Conservation (phyloP, 179 eudicot species). For the Silene coronaria region DNA sequence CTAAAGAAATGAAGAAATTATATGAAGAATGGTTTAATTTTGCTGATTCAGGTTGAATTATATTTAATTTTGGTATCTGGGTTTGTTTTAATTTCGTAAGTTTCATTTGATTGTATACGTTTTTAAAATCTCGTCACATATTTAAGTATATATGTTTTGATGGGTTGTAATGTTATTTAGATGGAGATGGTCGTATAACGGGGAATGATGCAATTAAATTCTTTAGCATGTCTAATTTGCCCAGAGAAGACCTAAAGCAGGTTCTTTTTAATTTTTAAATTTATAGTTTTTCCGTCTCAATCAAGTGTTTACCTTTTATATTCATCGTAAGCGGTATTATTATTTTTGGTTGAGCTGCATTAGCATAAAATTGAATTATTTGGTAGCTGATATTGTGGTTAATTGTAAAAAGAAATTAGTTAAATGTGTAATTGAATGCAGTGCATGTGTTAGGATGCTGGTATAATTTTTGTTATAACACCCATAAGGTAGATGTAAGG, state of each 20-base stretch:
- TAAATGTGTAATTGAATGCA: background rate
- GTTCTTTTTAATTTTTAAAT: constrained; percentile 20
- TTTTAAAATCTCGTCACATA: background rate
- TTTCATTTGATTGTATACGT: background rate
- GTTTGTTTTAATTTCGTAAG: constrained; percentile 14
- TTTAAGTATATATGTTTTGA: background rate
- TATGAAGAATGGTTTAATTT: constrained; percentile 59
- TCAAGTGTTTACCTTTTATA: no score
- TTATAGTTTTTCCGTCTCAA: background rate
- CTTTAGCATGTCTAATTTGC: constrained; percentile 59
- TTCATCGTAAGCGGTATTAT: no score
- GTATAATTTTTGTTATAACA: no score
- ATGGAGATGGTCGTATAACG: constrained; percentile 71
- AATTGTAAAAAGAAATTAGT: background rate
- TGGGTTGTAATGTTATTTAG: constrained; percentile 23
- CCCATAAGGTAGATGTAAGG: no score
- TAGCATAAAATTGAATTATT: background rate
- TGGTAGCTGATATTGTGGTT: background rate
- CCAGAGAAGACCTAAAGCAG: constrained; percentile 69
- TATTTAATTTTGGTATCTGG: background rate
- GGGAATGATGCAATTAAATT: constrained; percentile 65
- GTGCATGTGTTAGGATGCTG: no score
- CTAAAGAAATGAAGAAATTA: constrained; percentile 39
- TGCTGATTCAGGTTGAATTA: constrained; percentile 53
- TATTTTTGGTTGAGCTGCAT: background rate